Evolutionary conservation across 2,329 filamentous ascomycete species (phyloP).

Genomic region (Orbilia ellipsospora): DNA sequence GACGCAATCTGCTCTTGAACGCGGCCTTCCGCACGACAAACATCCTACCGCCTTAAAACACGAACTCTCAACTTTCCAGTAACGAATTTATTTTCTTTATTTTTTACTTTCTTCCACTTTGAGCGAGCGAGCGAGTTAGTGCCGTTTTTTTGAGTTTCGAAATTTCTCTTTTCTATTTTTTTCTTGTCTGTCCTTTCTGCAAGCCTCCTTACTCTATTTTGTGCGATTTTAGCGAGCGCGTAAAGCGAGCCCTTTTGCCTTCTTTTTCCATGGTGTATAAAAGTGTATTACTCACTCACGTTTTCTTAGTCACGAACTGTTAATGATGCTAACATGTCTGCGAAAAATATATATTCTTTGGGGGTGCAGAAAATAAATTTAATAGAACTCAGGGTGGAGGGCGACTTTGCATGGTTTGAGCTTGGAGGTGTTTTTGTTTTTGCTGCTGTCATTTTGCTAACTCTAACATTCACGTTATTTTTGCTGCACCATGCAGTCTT

Average conservation of each 20-base stretch:
- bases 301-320: conserved; percentile 15
- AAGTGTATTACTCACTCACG: conserved; percentile 44
- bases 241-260: conserved; percentile 25
- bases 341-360: not conserved
- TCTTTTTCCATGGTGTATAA: conserved; percentile 17
- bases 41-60: too few relatives aligned
- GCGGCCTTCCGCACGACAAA: not conserved
- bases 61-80: not conserved
- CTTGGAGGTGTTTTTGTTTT: not conserved
- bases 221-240: conserved; percentile 52
- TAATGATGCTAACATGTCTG: not conserved
- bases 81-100: conserved; percentile 27
- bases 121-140: conserved; percentile 46
- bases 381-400: not conserved
- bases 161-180: conserved; percentile 12
- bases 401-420: not conserved
- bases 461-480: not conserved
- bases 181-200: conserved; percentile 6
- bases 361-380: not conserved
- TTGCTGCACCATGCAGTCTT: not conserved
- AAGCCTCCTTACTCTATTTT: not conserved
- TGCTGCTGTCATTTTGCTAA: not conserved
- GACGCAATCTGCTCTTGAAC: conserved; percentile 40
- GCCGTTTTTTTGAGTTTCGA: conserved; percentile 3
- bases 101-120: conserved; percentile 15